Percentiles rank a stretch among this genome's conserved stretches.
Evolutionary conservation across 495 filamentous ascomycete genomes (phyloP).

Genomic region (Podospora australis): DNA sequence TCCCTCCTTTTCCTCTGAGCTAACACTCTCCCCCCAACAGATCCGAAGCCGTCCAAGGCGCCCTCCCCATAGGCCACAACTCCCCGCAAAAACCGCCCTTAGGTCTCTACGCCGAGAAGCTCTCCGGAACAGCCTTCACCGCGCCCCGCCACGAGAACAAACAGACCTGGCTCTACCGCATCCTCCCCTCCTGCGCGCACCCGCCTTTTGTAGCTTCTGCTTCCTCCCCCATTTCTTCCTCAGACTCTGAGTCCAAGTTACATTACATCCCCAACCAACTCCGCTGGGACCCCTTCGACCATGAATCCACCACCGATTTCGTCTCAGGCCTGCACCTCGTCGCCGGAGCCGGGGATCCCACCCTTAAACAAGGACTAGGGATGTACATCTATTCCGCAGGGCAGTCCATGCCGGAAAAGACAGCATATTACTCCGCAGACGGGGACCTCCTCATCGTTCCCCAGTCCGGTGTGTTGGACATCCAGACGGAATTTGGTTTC

Average conservation of each 20-base stretch:
- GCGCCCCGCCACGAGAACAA: slow-evolving; percentile 83
- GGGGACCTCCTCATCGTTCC: slow-evolving; percentile 83
- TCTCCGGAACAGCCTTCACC: slow-evolving; percentile 91
- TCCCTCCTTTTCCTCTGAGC: too few relatives aligned
- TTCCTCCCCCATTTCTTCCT: slow-evolving; percentile 13
- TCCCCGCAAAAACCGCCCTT: slow-evolving; percentile 81
- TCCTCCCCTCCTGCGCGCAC: slow-evolving; percentile 78
- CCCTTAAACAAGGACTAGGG: slow-evolving; percentile 71
- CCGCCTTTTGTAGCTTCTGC: slow-evolving; percentile 56
- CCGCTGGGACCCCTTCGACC: slow-evolving; percentile 87
- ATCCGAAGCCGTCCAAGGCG: slow-evolving; percentile 40
- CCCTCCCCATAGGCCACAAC: slow-evolving; percentile 61
- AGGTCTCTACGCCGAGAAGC: slow-evolving; percentile 87
- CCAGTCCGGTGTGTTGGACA: slow-evolving; percentile 77
- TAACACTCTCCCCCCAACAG: slow-evolving; percentile 14
- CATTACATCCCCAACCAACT: slow-evolving; percentile 81
- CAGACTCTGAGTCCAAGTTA: slow-evolving; percentile 33
- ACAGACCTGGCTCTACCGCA: slow-evolving; percentile 92
- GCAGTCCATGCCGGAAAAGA: slow-evolving; percentile 65
- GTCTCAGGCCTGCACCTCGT: slow-evolving; percentile 70
- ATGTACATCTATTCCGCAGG: slow-evolving; percentile 79
- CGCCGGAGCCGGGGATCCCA: slow-evolving; percentile 77
- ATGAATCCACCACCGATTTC: slow-evolving; percentile 57
- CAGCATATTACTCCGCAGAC: slow-evolving; percentile 85
- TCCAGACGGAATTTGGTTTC: slow-evolving; percentile 77